A percentile compares a stretch with the other conserved stretches of the same genome.
Conservation (phyloP, 192 early-diverging fungal species). For the Coemansia sp. region DNA sequence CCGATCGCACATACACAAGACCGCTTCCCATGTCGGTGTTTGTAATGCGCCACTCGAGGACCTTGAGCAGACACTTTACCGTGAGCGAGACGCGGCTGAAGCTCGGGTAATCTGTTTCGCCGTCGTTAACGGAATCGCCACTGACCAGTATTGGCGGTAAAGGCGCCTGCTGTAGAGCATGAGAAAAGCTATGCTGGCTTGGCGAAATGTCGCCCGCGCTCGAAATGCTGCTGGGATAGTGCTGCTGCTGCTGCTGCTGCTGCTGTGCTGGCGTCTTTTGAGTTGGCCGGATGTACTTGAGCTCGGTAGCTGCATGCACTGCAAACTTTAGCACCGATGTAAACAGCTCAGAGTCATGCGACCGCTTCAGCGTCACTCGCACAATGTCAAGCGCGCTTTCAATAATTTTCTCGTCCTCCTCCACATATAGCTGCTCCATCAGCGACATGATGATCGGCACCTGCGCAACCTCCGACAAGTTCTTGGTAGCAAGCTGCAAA, state of each 20-base stretch:
- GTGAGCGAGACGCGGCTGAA: slow-evolving; percentile 28
- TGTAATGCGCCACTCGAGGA: slow-evolving; percentile 37
- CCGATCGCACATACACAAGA: slow-evolving; percentile 16
- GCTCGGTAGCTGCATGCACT: slow-evolving; percentile 30
- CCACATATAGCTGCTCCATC: slow-evolving; percentile 41
- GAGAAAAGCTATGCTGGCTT: background rate
- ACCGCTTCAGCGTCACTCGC: slow-evolving; percentile 13
- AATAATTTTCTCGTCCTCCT: slow-evolving; percentile 36
- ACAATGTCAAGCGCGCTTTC: slow-evolving; percentile 32
- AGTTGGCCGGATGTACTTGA: slow-evolving; percentile 12
- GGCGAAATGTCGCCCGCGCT: slow-evolving; percentile 15
- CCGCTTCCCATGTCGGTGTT: slow-evolving; percentile 29
- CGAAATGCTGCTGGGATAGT: background rate
- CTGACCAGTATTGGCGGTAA: slow-evolving; percentile 11
- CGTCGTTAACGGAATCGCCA: background rate
- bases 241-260: background rate
- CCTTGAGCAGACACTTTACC: slow-evolving; percentile 19
- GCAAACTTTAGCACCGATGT: slow-evolving; percentile 13
- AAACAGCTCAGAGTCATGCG: slow-evolving; percentile 20
- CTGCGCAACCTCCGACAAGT: slow-evolving; percentile 8
- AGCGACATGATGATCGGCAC: slow-evolving; percentile 33
- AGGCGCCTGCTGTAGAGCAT: background rate
- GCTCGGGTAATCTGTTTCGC: slow-evolving; percentile 28
- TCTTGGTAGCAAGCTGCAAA: slow-evolving; percentile 13
- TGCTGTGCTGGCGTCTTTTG: slow-evolving; percentile 3